Evolutionary conservation across 2,329 filamentous ascomycete species (phyloP), one percentile per base, ranked within the genome.

Genomic region (Arachnomyces sp.): DNA sequence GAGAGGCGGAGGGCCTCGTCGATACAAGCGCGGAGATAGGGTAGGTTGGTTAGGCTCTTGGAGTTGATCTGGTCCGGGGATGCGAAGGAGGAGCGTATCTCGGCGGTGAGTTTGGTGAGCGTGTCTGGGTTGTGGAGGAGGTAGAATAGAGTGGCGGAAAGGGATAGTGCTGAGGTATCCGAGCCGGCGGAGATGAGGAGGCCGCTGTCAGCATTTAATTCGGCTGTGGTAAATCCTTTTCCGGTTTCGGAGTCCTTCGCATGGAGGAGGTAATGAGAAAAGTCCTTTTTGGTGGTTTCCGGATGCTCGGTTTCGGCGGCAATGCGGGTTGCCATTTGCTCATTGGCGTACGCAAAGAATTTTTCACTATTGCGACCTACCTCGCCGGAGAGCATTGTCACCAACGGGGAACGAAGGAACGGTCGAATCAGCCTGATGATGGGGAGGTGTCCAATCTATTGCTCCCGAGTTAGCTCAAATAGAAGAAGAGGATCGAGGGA

Each of bases 171-270:
- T 1, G 65, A 60, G 1, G 67, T 70, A 38, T 70, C 67, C 13
- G 58, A 55, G 43, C 62, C 71, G 11, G 71, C 70, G 31, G 71
- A 68, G 44, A 74, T 73, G 16, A 74, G 49, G 2, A 69, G 55
- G 39, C 70, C 67, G 28, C 64, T 69, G 48, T 74, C 71, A 45
- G 63, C 66, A 61, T 67, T 70, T 15, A 74, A 48, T 48, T 74
- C 71, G 38, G 63, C 56, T 54, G 62, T 56, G 47, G 58, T 58
- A 56, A 69, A 63, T 37, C 67, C 59, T 25, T 63, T 52, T 43
- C 66, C 61, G 12, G 67, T 68, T 45, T 70, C 59, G 1, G 66
- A 62, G 50, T 75, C 63, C 50, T 66, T 64, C 38, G 69, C 65
- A 40, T 69, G 60, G 34, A 69, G 53, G 4, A 70, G 59, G 56